Evolutionary conservation across 208 protist genomes (phyloP).

Genomic region (Leptomonas pyrrhocoris): DNA sequence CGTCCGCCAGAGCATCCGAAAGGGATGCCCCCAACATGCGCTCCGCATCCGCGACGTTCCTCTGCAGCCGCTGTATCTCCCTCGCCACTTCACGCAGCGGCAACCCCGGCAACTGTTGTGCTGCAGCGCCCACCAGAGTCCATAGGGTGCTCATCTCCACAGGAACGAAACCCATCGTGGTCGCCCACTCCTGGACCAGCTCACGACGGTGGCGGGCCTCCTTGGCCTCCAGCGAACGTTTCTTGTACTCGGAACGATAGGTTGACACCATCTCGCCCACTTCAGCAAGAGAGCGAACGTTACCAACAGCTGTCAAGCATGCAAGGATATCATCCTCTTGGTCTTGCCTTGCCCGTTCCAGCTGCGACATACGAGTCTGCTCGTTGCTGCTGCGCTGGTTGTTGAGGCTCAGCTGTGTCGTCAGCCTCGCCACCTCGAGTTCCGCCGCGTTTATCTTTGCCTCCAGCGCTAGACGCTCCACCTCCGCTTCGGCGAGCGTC

Average conservation of each 20-base stretch:
- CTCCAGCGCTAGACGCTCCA: not conserved
- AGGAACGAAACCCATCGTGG: not conserved
- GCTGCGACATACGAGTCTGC: not conserved
- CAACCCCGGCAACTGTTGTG: not conserved
- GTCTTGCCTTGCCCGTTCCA: not conserved
- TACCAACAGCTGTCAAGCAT: slow-evolving; percentile 9
- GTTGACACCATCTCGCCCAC: not conserved
- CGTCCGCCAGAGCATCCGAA: not conserved
- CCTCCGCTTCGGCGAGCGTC: not conserved
- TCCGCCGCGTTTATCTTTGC: not conserved
- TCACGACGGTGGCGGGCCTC: slow-evolving; percentile 13
- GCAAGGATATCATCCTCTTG: not conserved
- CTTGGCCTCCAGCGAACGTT: slow-evolving; percentile 7
- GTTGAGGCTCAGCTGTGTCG: not conserved
- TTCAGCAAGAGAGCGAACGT: not conserved
- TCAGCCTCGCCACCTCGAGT: not conserved
- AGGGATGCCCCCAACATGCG: slow-evolving; percentile 8
- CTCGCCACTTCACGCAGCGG: not conserved
- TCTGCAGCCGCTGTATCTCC: not conserved
- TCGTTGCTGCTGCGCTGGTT: not conserved
- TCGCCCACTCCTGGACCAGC: slow-evolving; percentile 20
- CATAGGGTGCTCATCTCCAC: not conserved
- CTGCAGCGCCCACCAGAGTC: not conserved
- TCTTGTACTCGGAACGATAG: slow-evolving; percentile 4
- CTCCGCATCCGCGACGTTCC: slow-evolving; percentile 16